phyloP scores from a whole-genome alignment of 768 basidiomycete genomes.

The Cystofilobasidium macerans region DNA sequence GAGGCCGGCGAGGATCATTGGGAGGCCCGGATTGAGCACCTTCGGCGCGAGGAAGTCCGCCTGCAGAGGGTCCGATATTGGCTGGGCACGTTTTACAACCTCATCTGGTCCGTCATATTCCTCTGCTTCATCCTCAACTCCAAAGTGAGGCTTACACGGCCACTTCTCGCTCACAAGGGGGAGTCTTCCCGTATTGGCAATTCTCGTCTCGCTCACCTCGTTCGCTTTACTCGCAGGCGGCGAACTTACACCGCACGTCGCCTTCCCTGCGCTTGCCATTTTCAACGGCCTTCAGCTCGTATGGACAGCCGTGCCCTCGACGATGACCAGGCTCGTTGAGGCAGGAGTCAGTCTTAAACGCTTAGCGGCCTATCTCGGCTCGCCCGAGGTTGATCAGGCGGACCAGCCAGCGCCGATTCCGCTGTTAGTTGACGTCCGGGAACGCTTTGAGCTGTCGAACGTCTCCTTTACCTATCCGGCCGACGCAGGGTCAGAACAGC shows the following conservation, averaged over 20 bases:
- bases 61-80: constrained; percentile 14
- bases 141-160: no score
- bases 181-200: constrained; percentile 7
- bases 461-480: constrained; percentile 37
- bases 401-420: constrained; percentile 48
- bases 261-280: constrained; percentile 61
- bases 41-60: constrained; percentile 13
- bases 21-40: constrained; percentile 12
- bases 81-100: constrained; percentile 17
- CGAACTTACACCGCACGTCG: constrained; percentile 63
- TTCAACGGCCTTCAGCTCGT: constrained; percentile 56
- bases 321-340: constrained; percentile 80
- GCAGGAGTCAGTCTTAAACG: constrained; percentile 73
- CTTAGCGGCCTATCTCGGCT: constrained; percentile 76
- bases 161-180: no score
- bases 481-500: constrained; percentile 13
- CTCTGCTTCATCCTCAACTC: no score
- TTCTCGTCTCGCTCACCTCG: constrained; percentile 11
- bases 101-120: constrained; percentile 10
- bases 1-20: constrained; percentile 16
- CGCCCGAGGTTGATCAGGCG: constrained; percentile 54
- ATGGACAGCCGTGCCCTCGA: constrained; percentile 55
- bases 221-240: constrained; percentile 14
- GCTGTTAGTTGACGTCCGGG: constrained; percentile 42
- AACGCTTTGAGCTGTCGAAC: constrained; percentile 55